Evolutionary conservation across 306 rosid genomes (phyloP).

Genomic region (Luffa acutangula): DNA sequence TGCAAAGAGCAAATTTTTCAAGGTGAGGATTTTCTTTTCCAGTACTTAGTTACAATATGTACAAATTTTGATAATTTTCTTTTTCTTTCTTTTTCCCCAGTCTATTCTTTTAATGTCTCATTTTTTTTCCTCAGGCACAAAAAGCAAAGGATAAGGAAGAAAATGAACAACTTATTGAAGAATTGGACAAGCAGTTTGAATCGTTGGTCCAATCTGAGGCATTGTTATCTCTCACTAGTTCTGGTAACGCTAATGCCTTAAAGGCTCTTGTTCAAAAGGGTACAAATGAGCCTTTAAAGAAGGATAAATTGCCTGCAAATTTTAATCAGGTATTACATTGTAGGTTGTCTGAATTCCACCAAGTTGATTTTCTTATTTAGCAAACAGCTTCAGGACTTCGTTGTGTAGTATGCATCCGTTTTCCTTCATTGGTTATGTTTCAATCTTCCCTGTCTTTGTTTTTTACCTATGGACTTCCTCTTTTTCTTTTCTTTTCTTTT

Average conservation of each 20-base stretch:
- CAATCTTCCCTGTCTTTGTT: background rate
- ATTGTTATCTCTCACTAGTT: constrained; percentile 43
- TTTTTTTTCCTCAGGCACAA: constrained; percentile 53
- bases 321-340: constrained; percentile 31
- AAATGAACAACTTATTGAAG: constrained; percentile 56
- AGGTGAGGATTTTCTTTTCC: constrained; percentile 33
- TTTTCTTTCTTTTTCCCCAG: background rate
- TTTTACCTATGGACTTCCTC: background rate
- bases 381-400: background rate
- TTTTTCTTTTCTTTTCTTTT: too few relatives aligned
- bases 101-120: background rate
- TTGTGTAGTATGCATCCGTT: background rate
- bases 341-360: background rate
- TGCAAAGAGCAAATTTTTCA: constrained; percentile 65
- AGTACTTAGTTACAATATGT: background rate
- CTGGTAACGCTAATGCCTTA: constrained; percentile 60
- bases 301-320: constrained; percentile 27
- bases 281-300: constrained; percentile 32
- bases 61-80: background rate
- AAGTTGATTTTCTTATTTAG: background rate
- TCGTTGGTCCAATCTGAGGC: constrained; percentile 49
- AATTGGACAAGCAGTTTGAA: constrained; percentile 56
- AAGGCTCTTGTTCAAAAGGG: constrained; percentile 46
- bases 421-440: background rate
- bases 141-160: constrained; percentile 84